Percentiles rank a stretch among this genome's conserved stretches.
Conservation (phyloP, 2,329 filamentous ascomycete species). For the Botrytis sinoallii region DNA sequence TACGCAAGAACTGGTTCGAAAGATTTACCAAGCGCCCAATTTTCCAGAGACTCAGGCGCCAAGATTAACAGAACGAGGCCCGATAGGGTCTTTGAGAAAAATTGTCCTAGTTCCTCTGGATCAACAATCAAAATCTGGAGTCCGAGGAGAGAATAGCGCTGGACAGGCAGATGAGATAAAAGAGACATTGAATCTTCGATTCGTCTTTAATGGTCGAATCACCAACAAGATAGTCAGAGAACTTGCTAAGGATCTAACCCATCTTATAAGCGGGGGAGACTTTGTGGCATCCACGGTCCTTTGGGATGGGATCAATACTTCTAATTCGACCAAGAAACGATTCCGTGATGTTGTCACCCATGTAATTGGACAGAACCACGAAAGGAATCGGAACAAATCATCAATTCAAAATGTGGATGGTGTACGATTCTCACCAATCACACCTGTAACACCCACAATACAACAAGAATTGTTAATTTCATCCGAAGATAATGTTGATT, state of each 20-base stretch:
- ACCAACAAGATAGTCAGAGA: background rate
- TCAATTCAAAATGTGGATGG: background rate
- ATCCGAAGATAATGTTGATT: background rate
- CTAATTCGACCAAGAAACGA: background rate
- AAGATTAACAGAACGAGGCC: background rate
- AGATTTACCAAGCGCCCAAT: conserved; percentile 19
- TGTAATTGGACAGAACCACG: background rate
- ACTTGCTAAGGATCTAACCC: background rate
- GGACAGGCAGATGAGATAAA: background rate
- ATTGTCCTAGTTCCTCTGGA: conserved; percentile 11
- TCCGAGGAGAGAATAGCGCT: background rate
- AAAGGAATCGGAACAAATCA: background rate
- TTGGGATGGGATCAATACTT: conserved; percentile 5
- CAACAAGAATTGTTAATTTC: background rate
- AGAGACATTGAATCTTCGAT: background rate
- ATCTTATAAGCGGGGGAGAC: background rate
- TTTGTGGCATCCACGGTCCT: background rate
- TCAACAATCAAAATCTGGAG: background rate
- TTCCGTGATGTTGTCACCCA: background rate
- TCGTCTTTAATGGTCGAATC: background rate
- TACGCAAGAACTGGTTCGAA: background rate
- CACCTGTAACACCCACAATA: background rate
- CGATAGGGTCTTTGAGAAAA: background rate
- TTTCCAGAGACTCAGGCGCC: conserved; percentile 21
- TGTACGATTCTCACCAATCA: background rate